These are phyloP conservation scores for Aquilaria malaccensis DNA, from an alignment of 345 rosid species.

Conservation along the genomic window DNA sequence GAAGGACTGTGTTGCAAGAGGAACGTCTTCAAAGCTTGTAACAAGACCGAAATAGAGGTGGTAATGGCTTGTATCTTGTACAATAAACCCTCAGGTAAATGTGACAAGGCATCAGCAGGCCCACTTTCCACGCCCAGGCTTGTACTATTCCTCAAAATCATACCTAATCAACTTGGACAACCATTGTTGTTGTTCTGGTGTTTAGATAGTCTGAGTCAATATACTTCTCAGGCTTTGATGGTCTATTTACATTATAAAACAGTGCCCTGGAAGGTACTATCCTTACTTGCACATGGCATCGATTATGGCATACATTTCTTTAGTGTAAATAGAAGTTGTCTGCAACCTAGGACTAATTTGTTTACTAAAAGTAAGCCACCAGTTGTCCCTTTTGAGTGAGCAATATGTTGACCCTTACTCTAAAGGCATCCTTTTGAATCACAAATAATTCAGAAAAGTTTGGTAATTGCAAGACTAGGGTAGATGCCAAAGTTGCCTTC, in stretches of 20 bases:
- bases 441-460: background rate
- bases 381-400: background rate
- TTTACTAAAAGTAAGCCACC: background rate
- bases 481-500: background rate
- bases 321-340: background rate
- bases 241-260: too few relatives aligned
- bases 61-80: too few relatives aligned
- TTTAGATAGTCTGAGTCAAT: background rate
- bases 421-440: background rate
- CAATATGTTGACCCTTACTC: background rate
- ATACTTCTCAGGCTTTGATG: too few relatives aligned
- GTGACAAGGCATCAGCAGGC: too few relatives aligned
- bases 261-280: background rate
- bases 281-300: background rate
- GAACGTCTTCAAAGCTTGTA: background rate
- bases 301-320: background rate
- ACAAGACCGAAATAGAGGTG: too few relatives aligned
- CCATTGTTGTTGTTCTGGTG: background rate
- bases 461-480: background rate
- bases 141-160: background rate
- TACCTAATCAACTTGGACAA: background rate
- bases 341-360: background rate
- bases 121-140: background rate
- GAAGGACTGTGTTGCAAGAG: too few relatives aligned
- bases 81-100: too few relatives aligned